Evolutionary conservation across 73 alveolate genomes (phyloP), one percentile per base, ranked within the genome.

Genomic region (Uronychia binucleata): DNA sequence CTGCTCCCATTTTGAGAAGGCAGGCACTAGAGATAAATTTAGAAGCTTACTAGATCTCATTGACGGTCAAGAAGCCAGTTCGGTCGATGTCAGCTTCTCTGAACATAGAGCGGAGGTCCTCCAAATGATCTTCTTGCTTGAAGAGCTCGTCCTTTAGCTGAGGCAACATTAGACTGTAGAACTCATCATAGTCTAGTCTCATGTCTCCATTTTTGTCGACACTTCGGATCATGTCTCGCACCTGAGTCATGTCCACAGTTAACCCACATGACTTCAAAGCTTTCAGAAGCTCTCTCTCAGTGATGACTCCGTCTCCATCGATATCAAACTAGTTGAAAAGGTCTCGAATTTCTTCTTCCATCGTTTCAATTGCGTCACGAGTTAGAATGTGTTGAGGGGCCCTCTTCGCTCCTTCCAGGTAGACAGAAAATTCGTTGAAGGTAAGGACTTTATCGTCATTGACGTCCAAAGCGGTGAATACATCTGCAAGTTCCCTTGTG

Each of bases 11-110:
- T 34, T 75, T 77, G 33, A 57, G 79, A n/a, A 90, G 59, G 67
- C 67, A 46, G 5, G 67, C 67, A 46, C 67, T 46, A 46, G 67
- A 46, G 67, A 11, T 46, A 11, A 46, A 46, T 19, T 11, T 46
- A 46, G 5, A 5, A 11, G 19, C 67, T 46, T 34, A 1, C 57
- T 77, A 85, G 33, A 90, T 89, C 60, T 90, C 95, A 85, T 90
- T 91, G 14, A 90, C 79, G 34, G 88, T 85, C 76, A 90, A 57
- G 14, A 79, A 58, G 11, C 95, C 95, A 74, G 88, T 46, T 33
- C 83, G 87, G 74, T 90, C 91, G 0, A 90, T 30, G 58, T 90
- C 95, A 26, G 95, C 90, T 30, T 90, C 88, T 28, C 77, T 26
- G 75, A 90, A 90, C 88, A 85, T 33, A 8, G 77, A 80, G 30